Evolutionary conservation across 768 basidiomycete species (phyloP).

Genomic region (Lentinula guzmanii): DNA sequence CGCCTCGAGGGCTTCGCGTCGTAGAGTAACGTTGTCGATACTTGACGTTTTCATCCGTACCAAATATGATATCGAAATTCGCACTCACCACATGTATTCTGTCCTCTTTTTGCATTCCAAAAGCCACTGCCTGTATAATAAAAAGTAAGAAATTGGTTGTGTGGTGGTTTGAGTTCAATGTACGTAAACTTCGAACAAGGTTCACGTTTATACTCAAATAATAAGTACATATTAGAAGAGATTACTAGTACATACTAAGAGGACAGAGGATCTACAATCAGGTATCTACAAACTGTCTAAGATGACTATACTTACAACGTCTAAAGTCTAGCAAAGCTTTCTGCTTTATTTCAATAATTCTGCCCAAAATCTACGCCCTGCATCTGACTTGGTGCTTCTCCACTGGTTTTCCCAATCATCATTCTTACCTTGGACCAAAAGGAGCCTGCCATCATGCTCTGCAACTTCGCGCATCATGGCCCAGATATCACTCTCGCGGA

Average conservation of each 20-base stretch:
- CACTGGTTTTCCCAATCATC: neutral
- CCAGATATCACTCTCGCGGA: slow-evolving; percentile 7
- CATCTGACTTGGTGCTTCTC: neutral
- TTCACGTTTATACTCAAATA: no score
- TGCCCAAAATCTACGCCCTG: neutral
- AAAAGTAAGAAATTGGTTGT: neutral
- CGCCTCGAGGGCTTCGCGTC: neutral
- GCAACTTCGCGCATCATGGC: slow-evolving; percentile 1
- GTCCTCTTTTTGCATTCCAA: neutral
- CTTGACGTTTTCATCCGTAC: slow-evolving; percentile 2
- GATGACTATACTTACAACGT: neutral
- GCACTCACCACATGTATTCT: neutral
- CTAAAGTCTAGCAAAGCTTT: neutral
- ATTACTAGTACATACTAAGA: neutral
- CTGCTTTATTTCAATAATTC: neutral
- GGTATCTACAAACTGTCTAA: neutral
- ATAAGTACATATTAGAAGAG: neutral
- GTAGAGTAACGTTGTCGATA: neutral
- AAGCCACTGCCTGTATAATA: neutral
- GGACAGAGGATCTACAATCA: neutral
- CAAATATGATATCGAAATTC: neutral
- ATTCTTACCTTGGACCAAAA: slow-evolving; percentile 1
- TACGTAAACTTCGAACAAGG: no score
- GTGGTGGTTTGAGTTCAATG: neutral
- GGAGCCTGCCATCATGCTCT: neutral